Conservation (phyloP, 177 flowering plant genomes). For the Vitis hybrid region DNA sequence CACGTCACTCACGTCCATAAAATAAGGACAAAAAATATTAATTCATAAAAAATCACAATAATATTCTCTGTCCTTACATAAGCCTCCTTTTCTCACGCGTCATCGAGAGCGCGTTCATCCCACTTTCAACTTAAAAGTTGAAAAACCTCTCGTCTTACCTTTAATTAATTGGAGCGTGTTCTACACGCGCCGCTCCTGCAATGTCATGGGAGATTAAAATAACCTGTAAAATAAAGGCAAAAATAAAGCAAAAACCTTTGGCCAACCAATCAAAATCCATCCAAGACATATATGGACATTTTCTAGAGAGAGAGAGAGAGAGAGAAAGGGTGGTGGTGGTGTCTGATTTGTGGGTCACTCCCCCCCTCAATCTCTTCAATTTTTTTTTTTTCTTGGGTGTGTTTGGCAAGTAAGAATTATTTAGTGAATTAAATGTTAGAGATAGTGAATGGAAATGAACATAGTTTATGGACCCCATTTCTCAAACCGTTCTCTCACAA, state of each 20-base stretch:
- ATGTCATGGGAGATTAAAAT: too few species aligned
- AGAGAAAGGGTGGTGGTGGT: neutral
- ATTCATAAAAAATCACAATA: neutral
- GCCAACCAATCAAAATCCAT: conserved; percentile 3
- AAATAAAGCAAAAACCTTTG: conserved; percentile 6
- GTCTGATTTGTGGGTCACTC: neutral
- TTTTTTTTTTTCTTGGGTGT: too few species aligned
- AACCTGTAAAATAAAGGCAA: neutral
- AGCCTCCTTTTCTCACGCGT: neutral
- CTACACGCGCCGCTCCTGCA: neutral
- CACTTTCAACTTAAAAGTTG: too few species aligned
- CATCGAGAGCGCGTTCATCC: neutral
- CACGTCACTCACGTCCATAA: neutral
- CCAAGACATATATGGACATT: neutral
- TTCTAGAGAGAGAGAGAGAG: too few species aligned
- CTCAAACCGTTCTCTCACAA: too few species aligned
- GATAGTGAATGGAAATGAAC: too few species aligned
- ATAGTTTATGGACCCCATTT: too few species aligned
- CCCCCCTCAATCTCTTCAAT: too few species aligned
- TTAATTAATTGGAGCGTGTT: neutral
- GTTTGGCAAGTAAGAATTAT: too few species aligned
- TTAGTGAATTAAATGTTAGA: too few species aligned
- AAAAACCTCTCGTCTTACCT: too few species aligned
- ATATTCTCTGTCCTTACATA: neutral
- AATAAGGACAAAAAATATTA: neutral